These are phyloP conservation scores for Trichoderma citrinoviride DNA, from an alignment of 2,329 filamentous ascomycete genomes.

Conservation along the genomic window DNA sequence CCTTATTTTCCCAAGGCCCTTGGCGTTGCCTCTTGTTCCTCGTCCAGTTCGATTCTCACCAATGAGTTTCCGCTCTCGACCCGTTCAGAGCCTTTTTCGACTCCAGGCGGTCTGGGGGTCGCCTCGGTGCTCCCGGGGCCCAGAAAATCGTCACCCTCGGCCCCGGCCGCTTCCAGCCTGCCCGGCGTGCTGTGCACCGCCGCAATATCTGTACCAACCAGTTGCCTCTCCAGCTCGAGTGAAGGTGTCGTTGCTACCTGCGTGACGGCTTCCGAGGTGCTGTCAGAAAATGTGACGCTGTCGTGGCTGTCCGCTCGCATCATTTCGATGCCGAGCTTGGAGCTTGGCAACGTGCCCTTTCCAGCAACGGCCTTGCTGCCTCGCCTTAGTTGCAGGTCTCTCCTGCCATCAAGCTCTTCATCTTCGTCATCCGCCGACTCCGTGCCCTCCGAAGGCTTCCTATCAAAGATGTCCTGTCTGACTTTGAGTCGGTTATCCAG, in stretches of 20 bases:
- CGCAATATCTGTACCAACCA: conserved; percentile 26
- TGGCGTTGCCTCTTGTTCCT: conserved; percentile 43
- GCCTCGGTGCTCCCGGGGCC: conserved; percentile 37
- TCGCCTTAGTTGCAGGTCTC: conserved; percentile 48
- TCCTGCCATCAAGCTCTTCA: conserved; percentile 68
- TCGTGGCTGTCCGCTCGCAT: conserved; percentile 95
- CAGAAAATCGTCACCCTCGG: conserved; percentile 3
- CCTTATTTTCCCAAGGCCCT: conserved; percentile 33
- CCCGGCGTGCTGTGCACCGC: conserved; percentile 30
- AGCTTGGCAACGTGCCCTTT: conserved; percentile 65
- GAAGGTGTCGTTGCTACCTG: conserved; percentile 51
- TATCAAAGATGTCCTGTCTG: conserved; percentile 74
- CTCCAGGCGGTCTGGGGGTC: conserved; percentile 42
- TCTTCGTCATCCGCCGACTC: conserved; percentile 96
- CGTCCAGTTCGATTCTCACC: conserved; percentile 9
- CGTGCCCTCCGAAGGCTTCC: conserved; percentile 65
- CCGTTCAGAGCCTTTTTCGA: conserved; percentile 22
- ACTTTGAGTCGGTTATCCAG: conserved; percentile 67
- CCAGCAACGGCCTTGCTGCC: conserved; percentile 38
- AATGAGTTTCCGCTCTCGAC: not conserved
- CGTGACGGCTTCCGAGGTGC: conserved; percentile 50
- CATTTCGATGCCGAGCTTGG: conserved; percentile 94
- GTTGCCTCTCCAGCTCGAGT: conserved; percentile 39
- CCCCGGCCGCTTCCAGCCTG: conserved; percentile 17
- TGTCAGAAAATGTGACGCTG: conserved; percentile 61